Evolutionary conservation across 2,329 filamentous ascomycete species (phyloP).

Genomic region (Colletotrichum eleusines): DNA sequence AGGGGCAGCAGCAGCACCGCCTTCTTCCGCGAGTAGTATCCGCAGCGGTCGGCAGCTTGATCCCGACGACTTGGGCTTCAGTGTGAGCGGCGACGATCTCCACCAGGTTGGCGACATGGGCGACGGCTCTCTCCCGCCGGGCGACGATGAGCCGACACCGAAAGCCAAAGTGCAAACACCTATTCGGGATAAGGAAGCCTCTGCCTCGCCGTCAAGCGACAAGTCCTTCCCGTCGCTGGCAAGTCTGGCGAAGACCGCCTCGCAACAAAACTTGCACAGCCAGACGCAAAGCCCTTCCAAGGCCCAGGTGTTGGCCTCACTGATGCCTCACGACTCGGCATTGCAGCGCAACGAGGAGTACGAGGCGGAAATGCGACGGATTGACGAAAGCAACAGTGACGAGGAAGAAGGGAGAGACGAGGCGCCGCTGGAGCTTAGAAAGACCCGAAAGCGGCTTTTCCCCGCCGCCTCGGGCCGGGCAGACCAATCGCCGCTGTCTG

Average conservation of each 20-base stretch:
- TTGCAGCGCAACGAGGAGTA: slow-evolving; percentile 53
- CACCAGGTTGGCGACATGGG: slow-evolving; percentile 22
- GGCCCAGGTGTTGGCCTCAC: slow-evolving; percentile 45
- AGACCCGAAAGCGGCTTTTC: slow-evolving; percentile 46
- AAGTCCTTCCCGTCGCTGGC: slow-evolving; percentile 52
- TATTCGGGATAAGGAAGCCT: slow-evolving; percentile 6
- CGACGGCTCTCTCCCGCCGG: slow-evolving; percentile 17
- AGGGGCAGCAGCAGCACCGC: slow-evolving; percentile 50
- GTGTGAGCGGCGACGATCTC: slow-evolving; percentile 50
- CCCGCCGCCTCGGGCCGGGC: slow-evolving; percentile 52
- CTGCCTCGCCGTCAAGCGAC: slow-evolving; percentile 35
- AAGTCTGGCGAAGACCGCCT: slow-evolving; percentile 57
- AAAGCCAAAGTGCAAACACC: slow-evolving; percentile 27
- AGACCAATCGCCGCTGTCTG: slow-evolving; percentile 17
- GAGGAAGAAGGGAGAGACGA: slow-evolving; percentile 45
- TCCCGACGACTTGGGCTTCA: slow-evolving; percentile 52
- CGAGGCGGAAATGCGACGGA: slow-evolving; percentile 58
- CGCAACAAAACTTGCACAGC: slow-evolving; percentile 51
- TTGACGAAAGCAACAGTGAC: slow-evolving; percentile 52
- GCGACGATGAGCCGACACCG: slow-evolving; percentile 14
- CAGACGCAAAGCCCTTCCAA: slow-evolving; percentile 48
- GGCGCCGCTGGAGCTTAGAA: slow-evolving; percentile 18
- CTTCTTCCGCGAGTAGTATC: slow-evolving; percentile 57
- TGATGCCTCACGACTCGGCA: slow-evolving; percentile 46
- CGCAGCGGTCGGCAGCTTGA: slow-evolving; percentile 65